Base-by-base conservation (phyloP, 805 yeast genomes). In the Cyberlindnera amylophila region DNA sequence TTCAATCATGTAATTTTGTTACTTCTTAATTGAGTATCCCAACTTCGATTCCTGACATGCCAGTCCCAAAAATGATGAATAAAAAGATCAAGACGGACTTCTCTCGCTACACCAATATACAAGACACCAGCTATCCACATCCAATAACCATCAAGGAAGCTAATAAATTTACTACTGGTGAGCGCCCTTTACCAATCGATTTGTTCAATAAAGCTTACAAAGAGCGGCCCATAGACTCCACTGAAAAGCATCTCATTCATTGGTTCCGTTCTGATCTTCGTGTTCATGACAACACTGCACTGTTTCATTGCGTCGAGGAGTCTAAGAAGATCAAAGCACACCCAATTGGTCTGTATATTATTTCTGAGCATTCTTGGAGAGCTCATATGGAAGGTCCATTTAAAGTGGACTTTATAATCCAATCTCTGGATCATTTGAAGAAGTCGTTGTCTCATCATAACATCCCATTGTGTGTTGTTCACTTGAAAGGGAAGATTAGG, bases 241-340 rank as follows among this genome's bases (percentile, higher is more conserved):
- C 44, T 10, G 45, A 43, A 8, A 44, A 47, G 23, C 38, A 48
- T 15, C 41, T 70, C 12, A 66, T 71, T 15, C 78, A 74, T 52
- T 66, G 77, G 67, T 74, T 76, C 40, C 54, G 70, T 14, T 62
- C 67, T 29, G 82, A 77, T 47, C 55, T 75, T 21, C 58, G 81
- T 34, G 41, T 66, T 7, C 56, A 52, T 9, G 78, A 76, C 51
- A 76, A 76, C 49, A 58, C 56, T 1, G 73, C 69, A 0, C 58
- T 76, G 31, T 54, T 46, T 12, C 46, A 61, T 14, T 73, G 75
- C 2, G 50, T 67, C 30, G 46, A 62, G 17, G 46, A 57, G 8
- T 70, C 71, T 3, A 39, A 51, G 15, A 42, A 54, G n/a, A 36
- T 47, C 23, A 51, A 55, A 4, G 57, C 63, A 4, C 67, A 70